Conservation (phyloP, 345 rosid genomes). For the Populus alba region DNA sequence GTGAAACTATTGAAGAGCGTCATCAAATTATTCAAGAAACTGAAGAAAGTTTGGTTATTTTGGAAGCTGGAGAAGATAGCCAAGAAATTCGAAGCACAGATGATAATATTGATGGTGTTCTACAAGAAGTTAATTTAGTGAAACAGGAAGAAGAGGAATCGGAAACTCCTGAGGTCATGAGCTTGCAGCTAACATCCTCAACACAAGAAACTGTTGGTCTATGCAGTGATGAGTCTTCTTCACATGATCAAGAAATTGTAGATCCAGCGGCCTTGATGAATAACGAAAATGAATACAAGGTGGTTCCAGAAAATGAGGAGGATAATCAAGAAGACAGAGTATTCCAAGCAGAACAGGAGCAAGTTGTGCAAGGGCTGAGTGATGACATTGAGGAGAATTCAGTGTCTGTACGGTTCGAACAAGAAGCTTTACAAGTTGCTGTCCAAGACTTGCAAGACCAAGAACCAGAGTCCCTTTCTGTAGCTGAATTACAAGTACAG, state of each 20-base stretch:
- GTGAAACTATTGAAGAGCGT: constrained; percentile 21
- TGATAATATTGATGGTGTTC: background rate
- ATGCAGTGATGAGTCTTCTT: background rate
- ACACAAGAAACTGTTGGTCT: background rate
- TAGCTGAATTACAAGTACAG: background rate
- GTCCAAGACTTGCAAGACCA: background rate
- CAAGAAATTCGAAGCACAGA: constrained; percentile 5
- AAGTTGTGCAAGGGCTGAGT: constrained; percentile 12
- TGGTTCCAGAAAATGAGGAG: constrained; percentile 32
- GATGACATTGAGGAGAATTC: background rate
- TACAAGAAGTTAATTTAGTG: background rate
- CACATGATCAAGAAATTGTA: constrained; percentile 5
- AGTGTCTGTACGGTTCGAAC: background rate
- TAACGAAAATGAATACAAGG: constrained; percentile 24
- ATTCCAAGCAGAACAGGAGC: background rate
- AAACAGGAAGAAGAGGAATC: constrained; percentile 5
- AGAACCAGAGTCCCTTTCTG: background rate
- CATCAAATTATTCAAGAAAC: constrained; percentile 15
- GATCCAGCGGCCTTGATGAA: constrained; percentile 15
- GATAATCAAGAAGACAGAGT: background rate
- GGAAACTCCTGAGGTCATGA: background rate
- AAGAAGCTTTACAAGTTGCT: constrained; percentile 6
- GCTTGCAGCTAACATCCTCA: constrained; percentile 3
- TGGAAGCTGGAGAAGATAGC: constrained; percentile 10
- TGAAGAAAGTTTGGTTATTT: constrained; percentile 5